phyloP scores from a whole-genome alignment of 176 grass and related monocot genomes.

The Melocanna baccifera region DNA sequence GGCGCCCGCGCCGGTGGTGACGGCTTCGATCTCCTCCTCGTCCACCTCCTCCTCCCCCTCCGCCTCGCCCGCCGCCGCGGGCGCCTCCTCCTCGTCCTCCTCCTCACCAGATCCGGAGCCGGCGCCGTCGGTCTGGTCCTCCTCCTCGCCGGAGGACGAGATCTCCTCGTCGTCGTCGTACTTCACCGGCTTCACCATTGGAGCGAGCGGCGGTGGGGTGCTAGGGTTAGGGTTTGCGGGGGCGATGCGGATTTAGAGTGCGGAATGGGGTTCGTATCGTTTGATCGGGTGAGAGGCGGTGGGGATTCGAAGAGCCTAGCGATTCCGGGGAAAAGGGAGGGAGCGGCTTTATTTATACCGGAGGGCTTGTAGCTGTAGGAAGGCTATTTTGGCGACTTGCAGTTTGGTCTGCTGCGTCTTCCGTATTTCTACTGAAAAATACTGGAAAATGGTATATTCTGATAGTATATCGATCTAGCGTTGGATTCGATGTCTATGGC shows the following conservation, averaged over 20 bases:
- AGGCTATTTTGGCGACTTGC: not conserved
- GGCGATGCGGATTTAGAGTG: not conserved
- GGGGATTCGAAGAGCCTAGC: not conserved
- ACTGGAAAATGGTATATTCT: too few relatives aligned
- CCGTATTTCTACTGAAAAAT: not conserved
- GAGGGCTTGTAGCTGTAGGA: too few relatives aligned
- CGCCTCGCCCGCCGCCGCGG: not conserved
- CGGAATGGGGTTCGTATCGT: not conserved
- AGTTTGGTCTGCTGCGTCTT: not conserved
- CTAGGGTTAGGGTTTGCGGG: conserved; percentile 42
- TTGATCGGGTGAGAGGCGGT: not conserved
- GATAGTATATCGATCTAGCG: too few relatives aligned
- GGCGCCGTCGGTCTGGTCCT: conserved; percentile 45
- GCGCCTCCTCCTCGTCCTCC: conserved; percentile 17
- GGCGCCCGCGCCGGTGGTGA: conserved; percentile 44
- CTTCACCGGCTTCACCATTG: conserved; percentile 61
- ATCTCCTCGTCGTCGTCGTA: conserved; percentile 53
- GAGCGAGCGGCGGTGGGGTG: not conserved
- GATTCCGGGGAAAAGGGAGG: not conserved
- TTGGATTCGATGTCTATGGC: too few relatives aligned
- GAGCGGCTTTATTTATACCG: not conserved
- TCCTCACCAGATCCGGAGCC: conserved; percentile 24
- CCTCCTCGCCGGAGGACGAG: conserved; percentile 48
- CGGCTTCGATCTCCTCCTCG: conserved; percentile 72
- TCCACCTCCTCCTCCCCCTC: conserved; percentile 53